phyloP scores from a whole-genome alignment of 2,329 filamentous ascomycete genomes.

The Fusarium odoratissimum region DNA sequence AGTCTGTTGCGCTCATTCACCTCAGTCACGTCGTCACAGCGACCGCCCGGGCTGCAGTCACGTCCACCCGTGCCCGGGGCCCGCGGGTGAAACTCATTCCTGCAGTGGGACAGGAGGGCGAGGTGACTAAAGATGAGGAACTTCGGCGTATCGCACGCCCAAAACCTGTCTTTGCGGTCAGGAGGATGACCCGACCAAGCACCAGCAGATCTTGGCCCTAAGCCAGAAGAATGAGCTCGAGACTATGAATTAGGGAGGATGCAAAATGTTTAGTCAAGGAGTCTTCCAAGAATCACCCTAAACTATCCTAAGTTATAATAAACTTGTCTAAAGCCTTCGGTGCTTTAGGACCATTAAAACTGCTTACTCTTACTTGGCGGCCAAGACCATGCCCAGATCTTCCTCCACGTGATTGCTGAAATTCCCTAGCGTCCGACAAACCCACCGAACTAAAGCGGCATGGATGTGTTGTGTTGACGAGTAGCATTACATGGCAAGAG shows the following conservation, averaged over 20 bases:
- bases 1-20: background rate
- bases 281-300: no score
- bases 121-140: background rate
- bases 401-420: background rate
- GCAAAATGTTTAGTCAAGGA: background rate
- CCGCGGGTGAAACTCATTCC: background rate
- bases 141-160: background rate
- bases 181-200: background rate
- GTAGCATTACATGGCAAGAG: background rate
- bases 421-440: background rate
- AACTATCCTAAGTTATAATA: no score
- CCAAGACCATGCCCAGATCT: background rate
- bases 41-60: background rate
- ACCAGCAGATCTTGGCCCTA: background rate
- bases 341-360: no score
- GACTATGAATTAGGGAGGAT: background rate
- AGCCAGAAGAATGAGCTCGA: background rate
- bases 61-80: background rate
- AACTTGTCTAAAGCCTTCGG: no score
- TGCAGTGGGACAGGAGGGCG: background rate
- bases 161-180: background rate
- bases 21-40: background rate
- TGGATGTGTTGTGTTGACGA: background rate
- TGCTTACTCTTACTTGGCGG: no score
- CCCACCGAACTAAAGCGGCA: background rate